Base-by-base conservation (phyloP, 1,139 yeast species). In the Debaryomyces udenii region DNA sequence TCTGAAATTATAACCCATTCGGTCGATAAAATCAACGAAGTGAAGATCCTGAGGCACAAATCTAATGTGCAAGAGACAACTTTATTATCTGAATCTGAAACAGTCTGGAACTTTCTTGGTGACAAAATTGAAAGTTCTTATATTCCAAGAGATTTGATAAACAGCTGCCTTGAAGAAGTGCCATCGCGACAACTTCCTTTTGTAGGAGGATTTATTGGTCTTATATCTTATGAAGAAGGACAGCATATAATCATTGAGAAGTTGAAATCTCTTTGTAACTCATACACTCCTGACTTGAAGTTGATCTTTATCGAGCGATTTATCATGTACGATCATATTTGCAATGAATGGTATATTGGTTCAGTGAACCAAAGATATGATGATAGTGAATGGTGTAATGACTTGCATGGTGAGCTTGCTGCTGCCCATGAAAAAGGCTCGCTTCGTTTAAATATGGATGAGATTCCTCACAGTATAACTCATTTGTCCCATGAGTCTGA, bases 211-310 rank as follows among this genome's bases (percentile, higher is more conserved):
- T 73, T 86, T 27, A 68, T 90, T 46, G 99, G 99, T 1, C 70
- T 86, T 35, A 62, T 93, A 9, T 85, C 96, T 0, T 93, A 93
- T 57, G 99, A 93, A 59, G 90, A 86, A 63, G 91, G 93, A 0
- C 76, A 75, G 27, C 71, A 71, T 49, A 53, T 81, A 13, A 43
- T 61, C 1, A 31, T 64, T 24, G 61, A 63, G 36, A 68, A 60
- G 23, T 51, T 72, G 39, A 62, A 62, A 34, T 56, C 68, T 2
- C 48, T 68, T 11, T 61, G 70, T 39, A 42, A 50, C 6, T 47
- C 40, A 2, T 56, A 49, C 29, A 75, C 78, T 1, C 95, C 96
- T 0, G 96, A 88, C 59, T 77, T 89, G 32, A 86, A 86, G 51
- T 68, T 93, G 40, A 82, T 86, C 4, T 87, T 76, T 50, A 68